phyloP scores from a whole-genome alignment of 2,329 filamentous ascomycete species.

The Parastagonospora nodorum region DNA sequence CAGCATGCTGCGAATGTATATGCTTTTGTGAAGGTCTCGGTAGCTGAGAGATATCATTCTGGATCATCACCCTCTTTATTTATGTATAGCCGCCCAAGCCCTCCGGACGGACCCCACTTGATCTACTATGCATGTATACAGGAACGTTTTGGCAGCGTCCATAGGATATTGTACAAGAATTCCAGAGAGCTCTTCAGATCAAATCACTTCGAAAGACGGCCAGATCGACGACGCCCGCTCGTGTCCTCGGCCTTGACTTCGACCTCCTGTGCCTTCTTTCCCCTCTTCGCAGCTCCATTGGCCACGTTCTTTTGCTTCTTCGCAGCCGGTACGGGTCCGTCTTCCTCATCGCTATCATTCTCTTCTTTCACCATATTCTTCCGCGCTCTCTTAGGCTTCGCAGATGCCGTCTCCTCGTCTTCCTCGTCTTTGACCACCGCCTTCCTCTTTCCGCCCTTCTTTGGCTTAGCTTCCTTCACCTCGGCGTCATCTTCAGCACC shows the following conservation, averaged over 20 bases:
- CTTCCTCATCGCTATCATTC: slow-evolving; percentile 33
- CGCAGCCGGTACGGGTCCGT: slow-evolving; percentile 14
- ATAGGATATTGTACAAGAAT: not conserved
- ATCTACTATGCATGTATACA: no score
- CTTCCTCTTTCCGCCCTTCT: slow-evolving; percentile 46
- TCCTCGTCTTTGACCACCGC: slow-evolving; percentile 20
- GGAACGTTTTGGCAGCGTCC: no score
- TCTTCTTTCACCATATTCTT: no score
- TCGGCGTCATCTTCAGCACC: slow-evolving; percentile 29
- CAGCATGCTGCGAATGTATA: no score
- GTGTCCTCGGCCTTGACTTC: slow-evolving; percentile 19
- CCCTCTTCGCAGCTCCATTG: slow-evolving; percentile 17
- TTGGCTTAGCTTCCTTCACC: slow-evolving; percentile 29
- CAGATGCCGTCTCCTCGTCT: slow-evolving; percentile 8
- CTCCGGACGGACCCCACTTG: no score
- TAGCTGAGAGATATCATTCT: no score
- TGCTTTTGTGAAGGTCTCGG: no score
- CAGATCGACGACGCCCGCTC: slow-evolving; percentile 27
- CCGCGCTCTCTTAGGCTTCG: no score
- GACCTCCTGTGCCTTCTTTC: slow-evolving; percentile 8
- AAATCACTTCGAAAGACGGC: slow-evolving; percentile 22
- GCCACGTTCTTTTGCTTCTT: slow-evolving; percentile 34
- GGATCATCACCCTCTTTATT: no score
- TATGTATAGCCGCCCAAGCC: no score
- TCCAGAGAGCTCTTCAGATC: not conserved